phyloP scores from a whole-genome alignment of 2,329 filamentous ascomycete species.

The Venturia carpophila region DNA sequence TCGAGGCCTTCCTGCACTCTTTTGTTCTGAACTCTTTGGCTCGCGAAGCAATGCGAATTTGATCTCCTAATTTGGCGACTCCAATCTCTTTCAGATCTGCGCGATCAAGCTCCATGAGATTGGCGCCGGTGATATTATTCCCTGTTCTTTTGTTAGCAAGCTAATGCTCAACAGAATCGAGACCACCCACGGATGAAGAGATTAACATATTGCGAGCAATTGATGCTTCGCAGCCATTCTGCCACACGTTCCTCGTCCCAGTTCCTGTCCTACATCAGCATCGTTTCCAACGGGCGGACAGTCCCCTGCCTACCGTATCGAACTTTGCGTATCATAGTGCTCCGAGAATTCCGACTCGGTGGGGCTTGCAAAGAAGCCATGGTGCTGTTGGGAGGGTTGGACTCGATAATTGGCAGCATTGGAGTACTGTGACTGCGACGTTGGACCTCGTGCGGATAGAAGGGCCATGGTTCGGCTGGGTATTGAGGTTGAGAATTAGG shows the following conservation, averaged over 20 bases:
- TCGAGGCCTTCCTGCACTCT: slow-evolving; percentile 46
- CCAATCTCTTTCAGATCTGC: slow-evolving; percentile 95
- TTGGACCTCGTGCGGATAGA: slow-evolving; percentile 19
- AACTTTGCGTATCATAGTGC: slow-evolving; percentile 60
- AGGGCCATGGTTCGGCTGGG: slow-evolving; percentile 15
- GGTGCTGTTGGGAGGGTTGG: slow-evolving; percentile 34
- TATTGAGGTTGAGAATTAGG: slow-evolving; percentile 3
- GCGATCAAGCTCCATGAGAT: slow-evolving; percentile 93
- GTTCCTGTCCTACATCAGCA: slow-evolving; percentile 34
- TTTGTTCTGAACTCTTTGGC: slow-evolving; percentile 43
- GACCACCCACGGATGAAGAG: slow-evolving; percentile 58
- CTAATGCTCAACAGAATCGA: slow-evolving; percentile 21
- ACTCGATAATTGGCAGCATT: slow-evolving; percentile 27
- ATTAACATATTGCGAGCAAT: slow-evolving; percentile 88
- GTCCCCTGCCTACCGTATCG: slow-evolving; percentile 32
- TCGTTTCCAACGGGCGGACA: neutral
- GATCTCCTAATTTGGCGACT: slow-evolving; percentile 94
- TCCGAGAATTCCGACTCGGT: slow-evolving; percentile 93
- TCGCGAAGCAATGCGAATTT: slow-evolving; percentile 65
- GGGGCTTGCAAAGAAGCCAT: slow-evolving; percentile 63
- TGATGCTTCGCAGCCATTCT: slow-evolving; percentile 84
- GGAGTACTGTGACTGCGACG: slow-evolving; percentile 13
- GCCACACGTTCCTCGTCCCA: slow-evolving; percentile 91
- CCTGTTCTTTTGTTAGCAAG: slow-evolving; percentile 34
- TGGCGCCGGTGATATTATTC: slow-evolving; percentile 97